Conservation (phyloP, 2,329 filamentous ascomycete species). For the Xylaria sp. region DNA sequence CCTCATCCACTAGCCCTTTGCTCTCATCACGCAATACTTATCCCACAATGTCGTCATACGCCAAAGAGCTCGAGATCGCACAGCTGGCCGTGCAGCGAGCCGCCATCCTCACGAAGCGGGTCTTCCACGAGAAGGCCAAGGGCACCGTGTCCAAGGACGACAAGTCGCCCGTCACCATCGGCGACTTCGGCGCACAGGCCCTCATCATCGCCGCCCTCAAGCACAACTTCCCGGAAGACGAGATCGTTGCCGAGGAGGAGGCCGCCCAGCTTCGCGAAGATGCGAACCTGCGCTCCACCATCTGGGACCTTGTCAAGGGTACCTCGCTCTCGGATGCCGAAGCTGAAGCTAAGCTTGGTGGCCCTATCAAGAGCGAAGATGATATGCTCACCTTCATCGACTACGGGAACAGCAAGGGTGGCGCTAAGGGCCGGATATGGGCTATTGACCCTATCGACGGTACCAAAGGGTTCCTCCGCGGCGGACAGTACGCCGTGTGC, state of each 20-base stretch:
- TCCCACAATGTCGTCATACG: conserved; percentile 61
- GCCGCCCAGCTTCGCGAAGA: conserved; percentile 81
- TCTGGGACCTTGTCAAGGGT: conserved; percentile 85
- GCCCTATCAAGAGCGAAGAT: conserved; percentile 73
- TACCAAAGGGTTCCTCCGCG: conserved; percentile 95
- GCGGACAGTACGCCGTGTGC: conserved; percentile 97
- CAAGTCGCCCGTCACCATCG: conserved; percentile 95
- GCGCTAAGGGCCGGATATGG: conserved; percentile 84
- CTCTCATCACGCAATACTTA: conserved; percentile 35
- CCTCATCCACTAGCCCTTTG: conserved; percentile 20
- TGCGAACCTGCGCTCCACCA: conserved; percentile 73
- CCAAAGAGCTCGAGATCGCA: conserved; percentile 76
- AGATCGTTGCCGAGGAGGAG: conserved; percentile 96
- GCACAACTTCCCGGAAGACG: conserved; percentile 88
- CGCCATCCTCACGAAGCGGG: conserved; percentile 77
- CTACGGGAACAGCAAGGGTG: conserved; percentile 75
- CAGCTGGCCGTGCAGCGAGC: conserved; percentile 81
- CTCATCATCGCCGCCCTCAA: conserved; percentile 92
- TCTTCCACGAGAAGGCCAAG: conserved; percentile 90
- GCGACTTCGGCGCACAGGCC: conserved; percentile 97
- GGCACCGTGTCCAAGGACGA: conserved; percentile 95
- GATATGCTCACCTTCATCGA: conserved; percentile 76
- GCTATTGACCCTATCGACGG: conserved; percentile 97
- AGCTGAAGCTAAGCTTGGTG: conserved; percentile 75
- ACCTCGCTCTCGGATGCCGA: conserved; percentile 74